A percentile compares a stretch with the other conserved stretches of the same genome.
Conservation (phyloP, 1,284 basidiomycete genomes). For the Cryptococcus hybrid region DNA sequence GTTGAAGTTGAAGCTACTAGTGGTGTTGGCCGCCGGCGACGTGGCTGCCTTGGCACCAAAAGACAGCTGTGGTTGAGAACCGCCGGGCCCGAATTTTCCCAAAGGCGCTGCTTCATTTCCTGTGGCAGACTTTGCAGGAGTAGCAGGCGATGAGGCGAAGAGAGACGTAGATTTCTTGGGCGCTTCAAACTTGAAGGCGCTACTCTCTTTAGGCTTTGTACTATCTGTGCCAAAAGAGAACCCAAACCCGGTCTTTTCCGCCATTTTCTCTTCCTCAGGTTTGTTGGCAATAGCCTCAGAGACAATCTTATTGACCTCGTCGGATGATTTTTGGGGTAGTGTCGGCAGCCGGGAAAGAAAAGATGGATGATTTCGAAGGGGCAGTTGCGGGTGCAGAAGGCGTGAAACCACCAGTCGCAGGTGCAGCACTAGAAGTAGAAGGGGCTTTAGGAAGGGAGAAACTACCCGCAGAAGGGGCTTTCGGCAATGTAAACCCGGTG, state of each 20-base stretch:
- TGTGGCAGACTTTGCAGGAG: conserved; percentile 34
- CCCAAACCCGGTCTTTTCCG: conserved; percentile 6
- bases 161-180: conserved; percentile 19
- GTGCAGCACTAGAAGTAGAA: conserved; percentile 12
- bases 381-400: conserved; percentile 8
- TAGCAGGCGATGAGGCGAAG: conserved; percentile 42
- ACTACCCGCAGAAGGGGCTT: conserved; percentile 10
- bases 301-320: conserved; percentile 33
- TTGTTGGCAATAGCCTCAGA: conserved; percentile 33
- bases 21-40: conserved; percentile 16
- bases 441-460: conserved; percentile 4
- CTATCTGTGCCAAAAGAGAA: conserved; percentile 19
- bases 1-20: conserved; percentile 8
- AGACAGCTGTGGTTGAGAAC: conserved; percentile 31
- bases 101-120: conserved; percentile 31
- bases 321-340: conserved; percentile 26
- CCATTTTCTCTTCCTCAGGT: conserved; percentile 2
- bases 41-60: conserved; percentile 32
- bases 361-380: neutral
- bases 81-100: conserved; percentile 43
- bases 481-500: conserved; percentile 10
- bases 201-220: conserved; percentile 11
- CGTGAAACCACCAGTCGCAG: conserved; percentile 11
- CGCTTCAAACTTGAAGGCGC: neutral
- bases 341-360: neutral